phyloP scores from a whole-genome alignment of 495 filamentous ascomycete genomes.

The Lentithecium fluviatile region DNA sequence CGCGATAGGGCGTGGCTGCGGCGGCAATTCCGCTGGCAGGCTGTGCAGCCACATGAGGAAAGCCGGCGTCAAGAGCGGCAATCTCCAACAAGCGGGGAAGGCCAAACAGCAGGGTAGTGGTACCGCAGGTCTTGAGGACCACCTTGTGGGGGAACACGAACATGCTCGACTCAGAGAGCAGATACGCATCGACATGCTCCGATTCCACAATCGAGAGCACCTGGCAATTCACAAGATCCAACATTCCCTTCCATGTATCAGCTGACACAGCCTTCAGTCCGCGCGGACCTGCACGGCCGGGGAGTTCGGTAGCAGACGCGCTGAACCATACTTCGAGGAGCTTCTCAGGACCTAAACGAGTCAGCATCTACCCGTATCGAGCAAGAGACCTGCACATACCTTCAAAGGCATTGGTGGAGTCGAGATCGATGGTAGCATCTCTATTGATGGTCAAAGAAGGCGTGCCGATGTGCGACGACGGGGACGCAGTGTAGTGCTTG shows the following conservation, averaged over 20 bases:
- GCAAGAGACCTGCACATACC: slow-evolving; percentile 50
- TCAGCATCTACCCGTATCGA: slow-evolving; percentile 8
- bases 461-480: slow-evolving; percentile 71
- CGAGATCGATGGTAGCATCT: slow-evolving; percentile 88
- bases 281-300: slow-evolving; percentile 63
- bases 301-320: slow-evolving; percentile 70
- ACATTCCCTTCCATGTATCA: slow-evolving; percentile 92
- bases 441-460: slow-evolving; percentile 95
- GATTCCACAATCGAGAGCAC: slow-evolving; percentile 92
- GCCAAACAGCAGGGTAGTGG: slow-evolving; percentile 87
- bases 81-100: slow-evolving; percentile 88
- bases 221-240: slow-evolving; percentile 97
- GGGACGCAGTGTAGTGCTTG: slow-evolving; percentile 74
- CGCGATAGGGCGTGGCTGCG: slow-evolving; percentile 83
- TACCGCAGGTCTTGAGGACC: slow-evolving; percentile 98
- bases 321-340: slow-evolving; percentile 98
- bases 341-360: slow-evolving; percentile 79
- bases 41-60: slow-evolving; percentile 62
- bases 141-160: slow-evolving; percentile 99
- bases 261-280: slow-evolving; percentile 84
- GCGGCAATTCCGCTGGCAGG: slow-evolving; percentile 57
- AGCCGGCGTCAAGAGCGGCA: slow-evolving; percentile 81
- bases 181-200: slow-evolving; percentile 95
- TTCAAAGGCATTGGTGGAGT: slow-evolving; percentile 96
- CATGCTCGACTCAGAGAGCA: slow-evolving; percentile 98